Conservation (phyloP, 352 stramenopile species). For the Phytopythium chamaehyphon region DNA sequence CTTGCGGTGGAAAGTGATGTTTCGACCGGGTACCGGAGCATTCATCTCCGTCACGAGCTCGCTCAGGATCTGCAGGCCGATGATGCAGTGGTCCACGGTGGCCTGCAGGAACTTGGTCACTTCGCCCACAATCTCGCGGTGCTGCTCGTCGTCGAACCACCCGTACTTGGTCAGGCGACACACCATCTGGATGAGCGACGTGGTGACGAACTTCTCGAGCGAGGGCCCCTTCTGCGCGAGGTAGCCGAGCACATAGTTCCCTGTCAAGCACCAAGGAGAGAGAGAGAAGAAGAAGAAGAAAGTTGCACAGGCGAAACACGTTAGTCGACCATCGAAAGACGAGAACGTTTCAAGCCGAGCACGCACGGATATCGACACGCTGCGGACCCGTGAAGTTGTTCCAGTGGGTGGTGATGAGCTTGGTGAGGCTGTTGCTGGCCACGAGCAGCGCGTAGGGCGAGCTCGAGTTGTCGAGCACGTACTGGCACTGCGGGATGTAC, state of each 20-base stretch:
- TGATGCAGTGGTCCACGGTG: conserved; percentile 97
- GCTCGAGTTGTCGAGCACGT: conserved; percentile 96
- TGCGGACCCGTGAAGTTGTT: conserved; percentile 85
- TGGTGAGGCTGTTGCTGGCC: conserved; percentile 94
- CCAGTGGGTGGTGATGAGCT: conserved; percentile 98
- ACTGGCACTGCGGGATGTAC: conserved; percentile 98
- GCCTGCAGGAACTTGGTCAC: conserved; percentile 97
- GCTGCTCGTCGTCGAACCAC: conserved; percentile 98
- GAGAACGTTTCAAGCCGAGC: background rate
- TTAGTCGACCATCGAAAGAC: conserved; percentile 2
- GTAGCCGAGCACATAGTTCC: conserved; percentile 98
- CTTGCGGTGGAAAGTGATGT: conserved; percentile 97
- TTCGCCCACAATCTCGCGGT: conserved; percentile 96
- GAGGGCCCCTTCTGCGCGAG: conserved; percentile 94
- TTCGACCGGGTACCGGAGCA: conserved; percentile 90
- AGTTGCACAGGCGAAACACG: no score
- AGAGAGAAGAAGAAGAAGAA: conserved; percentile 20
- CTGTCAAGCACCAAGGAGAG: conserved; percentile 26
- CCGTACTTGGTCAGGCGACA: conserved; percentile 98
- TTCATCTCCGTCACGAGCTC: conserved; percentile 98
- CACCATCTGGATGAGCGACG: conserved; percentile 95
- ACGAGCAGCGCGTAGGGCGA: conserved; percentile 96
- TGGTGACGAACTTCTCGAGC: conserved; percentile 94
- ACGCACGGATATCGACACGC: conserved; percentile 91
- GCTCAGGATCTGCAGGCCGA: conserved; percentile 97